Evolutionary conservation across 306 rosid genomes (phyloP), one percentile per base, ranked within the genome.

Genomic region (Begonia fuchsioides): DNA sequence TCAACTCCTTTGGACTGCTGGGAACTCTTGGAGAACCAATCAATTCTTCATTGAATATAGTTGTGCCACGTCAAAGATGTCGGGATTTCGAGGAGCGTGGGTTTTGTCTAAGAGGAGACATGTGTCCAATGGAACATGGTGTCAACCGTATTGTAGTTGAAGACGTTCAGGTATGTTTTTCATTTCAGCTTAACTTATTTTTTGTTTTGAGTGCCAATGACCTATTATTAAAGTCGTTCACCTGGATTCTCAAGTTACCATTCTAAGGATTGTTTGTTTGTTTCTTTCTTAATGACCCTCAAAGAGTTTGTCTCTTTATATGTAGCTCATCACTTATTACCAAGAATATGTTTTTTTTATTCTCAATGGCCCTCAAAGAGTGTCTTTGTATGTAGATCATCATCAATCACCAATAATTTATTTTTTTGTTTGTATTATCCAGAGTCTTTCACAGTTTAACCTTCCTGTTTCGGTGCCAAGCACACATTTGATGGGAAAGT

Each of bases 91-190:
- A 92, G 93, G 98, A 92, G 71, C 94, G 94, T 50, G 98, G 98
- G 44, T 92, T 79, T 71, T 92, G 98, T 69, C 76, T 92, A 17
- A 82, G 98, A 79, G 98, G 98, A 62, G 98, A 92, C 72, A 86
- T 92, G 88, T 92, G 98, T 51, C 98, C 96, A n/a, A 92, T 92
- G 98, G 98, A 92, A 66, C 98, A 92, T 38, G 98, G 98, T 40
- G 76, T 86, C 52, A 82, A 92, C 59, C 96, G 98, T 47, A 92
- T 92, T 62, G 98, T 92, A 63, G 66, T 92, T 51, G 98, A 92
- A 75, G 98, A 92, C 71, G 98, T 92, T 56, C 93, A 92, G 98
- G 98, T 85, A 76, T 55, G 61, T 60, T 14, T 54, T 32, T 35
- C 39, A 47, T 56, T n/a, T n/a, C n/a, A n/a, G n/a, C n/a, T n/a